Base-by-base conservation (phyloP, 75 land plant species). In the Picea sitchensis region DNA sequence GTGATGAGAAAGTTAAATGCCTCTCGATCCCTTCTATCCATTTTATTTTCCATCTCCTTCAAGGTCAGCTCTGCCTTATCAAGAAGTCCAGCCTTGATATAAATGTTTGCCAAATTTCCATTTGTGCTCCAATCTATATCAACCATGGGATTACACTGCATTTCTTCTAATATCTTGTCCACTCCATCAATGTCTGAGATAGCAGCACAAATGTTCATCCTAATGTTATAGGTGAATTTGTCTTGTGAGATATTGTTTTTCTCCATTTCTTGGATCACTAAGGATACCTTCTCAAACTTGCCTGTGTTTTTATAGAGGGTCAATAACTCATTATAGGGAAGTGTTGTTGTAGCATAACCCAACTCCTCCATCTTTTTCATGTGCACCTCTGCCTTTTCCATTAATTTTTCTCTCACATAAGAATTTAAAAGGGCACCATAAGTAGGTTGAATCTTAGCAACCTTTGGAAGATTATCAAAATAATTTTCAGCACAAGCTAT, bases 391-490 rank as follows among this genome's bases (percentile, higher is more conserved):
- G 89, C 77, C 59, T 87, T 87, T 14, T 88, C 93, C 2, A 68
- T 76, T 63, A 78, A 75, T 20, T 76, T 67, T 11, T 83, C 83
- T 68, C 81, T 86, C 0, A 83, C 92, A 78, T 91, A 92, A 61
- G 88, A 90, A 63, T 86, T 85, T 21, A 92, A 81, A 12, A 92
- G 89, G 31, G 95, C 93, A 58, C 93, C 93, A 83, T 91, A 91
- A 20, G 91, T 84, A 60, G 89, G 85, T 15, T 81, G 79, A 68
- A 69, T 82, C 81, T 87, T 86, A 7, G 87, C 85, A n/a, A 79
- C 44, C 32, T 83, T 84, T 2, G 58, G 44, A 77, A 91, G 76
- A 15, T 59, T 73, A 58, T 76, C 82, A 82, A 89, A 91, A 82
- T 91, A 87, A 47, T 9, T 77, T 77, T 91, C 93, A 58, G 91